A percentile compares a stretch with the other conserved stretches of the same genome.
Conservation (phyloP, 2,329 filamentous ascomycete species). For the Teratosphaeriaceae sp. region DNA sequence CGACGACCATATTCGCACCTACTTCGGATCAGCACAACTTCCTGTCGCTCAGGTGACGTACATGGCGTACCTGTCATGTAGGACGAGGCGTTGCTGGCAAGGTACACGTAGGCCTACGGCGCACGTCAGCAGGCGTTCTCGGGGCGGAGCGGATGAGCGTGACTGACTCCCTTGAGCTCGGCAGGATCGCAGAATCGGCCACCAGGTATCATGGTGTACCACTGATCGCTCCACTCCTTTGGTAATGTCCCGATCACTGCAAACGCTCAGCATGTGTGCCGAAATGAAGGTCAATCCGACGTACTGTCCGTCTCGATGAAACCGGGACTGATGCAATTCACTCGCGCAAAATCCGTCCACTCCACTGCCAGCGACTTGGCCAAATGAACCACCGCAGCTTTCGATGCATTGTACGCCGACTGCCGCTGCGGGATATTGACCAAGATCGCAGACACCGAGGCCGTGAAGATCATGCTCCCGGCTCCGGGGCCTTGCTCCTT, state of each 20-base stretch:
- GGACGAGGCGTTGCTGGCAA: constrained; percentile 41
- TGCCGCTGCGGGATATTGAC: constrained; percentile 92
- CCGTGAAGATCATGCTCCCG: constrained; percentile 87
- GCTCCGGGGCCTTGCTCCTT: constrained; percentile 63
- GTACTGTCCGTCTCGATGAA: constrained; percentile 35
- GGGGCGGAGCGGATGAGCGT: no score
- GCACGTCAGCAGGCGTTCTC: neutral
- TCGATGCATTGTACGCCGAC: constrained; percentile 46
- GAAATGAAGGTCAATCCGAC: no score
- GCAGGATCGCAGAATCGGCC: constrained; percentile 31
- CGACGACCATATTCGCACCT: constrained; percentile 38
- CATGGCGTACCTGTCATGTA: constrained; percentile 43
- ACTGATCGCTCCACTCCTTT: constrained; percentile 32
- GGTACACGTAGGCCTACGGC: constrained; percentile 40
- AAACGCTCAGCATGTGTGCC: neutral
- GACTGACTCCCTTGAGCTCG: constrained; percentile 30
- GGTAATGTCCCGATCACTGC: constrained; percentile 28
- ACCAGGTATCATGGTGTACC: constrained; percentile 33
- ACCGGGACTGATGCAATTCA: constrained; percentile 6
- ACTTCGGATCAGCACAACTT: neutral
- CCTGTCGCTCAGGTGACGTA: no score
- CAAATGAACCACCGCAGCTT: constrained; percentile 47
- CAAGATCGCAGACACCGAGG: constrained; percentile 82
- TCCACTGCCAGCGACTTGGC: constrained; percentile 73
- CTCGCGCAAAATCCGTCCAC: constrained; percentile 58